Evolutionary conservation across 1,139 yeast genomes (phyloP).

Genomic region (Geotrichum klebahnii): DNA sequence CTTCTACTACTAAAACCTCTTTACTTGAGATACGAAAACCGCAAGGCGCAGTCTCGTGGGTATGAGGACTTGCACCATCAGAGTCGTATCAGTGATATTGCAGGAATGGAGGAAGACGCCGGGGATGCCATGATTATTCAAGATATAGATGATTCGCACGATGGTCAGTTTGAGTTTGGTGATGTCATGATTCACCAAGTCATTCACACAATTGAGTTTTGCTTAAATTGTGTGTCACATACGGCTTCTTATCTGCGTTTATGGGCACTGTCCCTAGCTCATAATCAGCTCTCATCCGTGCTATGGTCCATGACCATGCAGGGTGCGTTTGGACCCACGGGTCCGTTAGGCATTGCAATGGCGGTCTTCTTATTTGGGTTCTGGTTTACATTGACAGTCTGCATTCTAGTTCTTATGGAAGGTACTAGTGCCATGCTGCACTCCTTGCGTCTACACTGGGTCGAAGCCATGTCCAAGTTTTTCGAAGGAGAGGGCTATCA

Average conservation of each 20-base stretch:
- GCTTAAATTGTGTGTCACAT: slow-evolving; percentile 94
- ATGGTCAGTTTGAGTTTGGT: slow-evolving; percentile 67
- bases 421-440: slow-evolving; percentile 99
- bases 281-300: slow-evolving; percentile 90
- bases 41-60: slow-evolving; percentile 31
- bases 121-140: slow-evolving; percentile 32
- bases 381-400: slow-evolving; percentile 91
- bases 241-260: slow-evolving; percentile 94
- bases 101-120: slow-evolving; percentile 37
- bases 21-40: slow-evolving; percentile 50
- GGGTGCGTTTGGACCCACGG: slow-evolving; percentile 74
- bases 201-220: slow-evolving; percentile 96
- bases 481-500: slow-evolving; percentile 93
- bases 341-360: slow-evolving; percentile 63
- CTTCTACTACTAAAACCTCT: slow-evolving; percentile 83
- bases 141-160: slow-evolving; percentile 46
- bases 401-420: slow-evolving; percentile 92
- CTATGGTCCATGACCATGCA: slow-evolving; percentile 93
- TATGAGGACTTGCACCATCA: slow-evolving; percentile 28
- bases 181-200: slow-evolving; percentile 97
- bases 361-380: slow-evolving; percentile 79
- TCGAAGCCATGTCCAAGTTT: slow-evolving; percentile 97
- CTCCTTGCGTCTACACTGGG: slow-evolving; percentile 96
- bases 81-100: slow-evolving; percentile 27
- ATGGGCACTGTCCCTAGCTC: slow-evolving; percentile 97